Conservation (phyloP, 331 rosid species). For the Arachis monticola region DNA sequence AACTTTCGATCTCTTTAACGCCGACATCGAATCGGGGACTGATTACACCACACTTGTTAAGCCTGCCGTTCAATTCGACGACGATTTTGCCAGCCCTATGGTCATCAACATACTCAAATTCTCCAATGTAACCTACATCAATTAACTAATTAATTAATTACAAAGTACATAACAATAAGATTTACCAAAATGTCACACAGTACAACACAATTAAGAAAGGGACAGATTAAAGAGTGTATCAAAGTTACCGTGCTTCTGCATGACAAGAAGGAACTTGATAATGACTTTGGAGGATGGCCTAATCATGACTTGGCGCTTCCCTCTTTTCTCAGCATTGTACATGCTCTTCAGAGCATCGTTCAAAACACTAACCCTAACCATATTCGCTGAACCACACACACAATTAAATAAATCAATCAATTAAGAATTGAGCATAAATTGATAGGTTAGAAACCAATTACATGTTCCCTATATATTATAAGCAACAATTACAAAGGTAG, state of each 20-base stretch:
- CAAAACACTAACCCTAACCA: constrained; percentile 58
- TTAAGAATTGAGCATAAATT: too few relatives aligned
- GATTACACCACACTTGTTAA: constrained; percentile 62
- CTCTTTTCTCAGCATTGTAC: constrained; percentile 67
- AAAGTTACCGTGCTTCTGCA: constrained; percentile 59
- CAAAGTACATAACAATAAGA: background rate
- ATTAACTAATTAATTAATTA: background rate
- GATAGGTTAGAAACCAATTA: too few relatives aligned
- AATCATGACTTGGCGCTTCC: constrained; percentile 65
- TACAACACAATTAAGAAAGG: background rate
- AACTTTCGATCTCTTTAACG: constrained; percentile 59
- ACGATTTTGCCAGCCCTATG: constrained; percentile 62
- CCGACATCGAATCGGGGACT: constrained; percentile 66
- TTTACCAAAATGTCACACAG: constrained; percentile 11
- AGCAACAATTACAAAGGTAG: too few relatives aligned
- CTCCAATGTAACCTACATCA: constrained; percentile 55
- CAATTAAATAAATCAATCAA: background rate
- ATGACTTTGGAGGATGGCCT: constrained; percentile 63
- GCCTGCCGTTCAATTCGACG: constrained; percentile 55
- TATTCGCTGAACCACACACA: constrained; percentile 24
- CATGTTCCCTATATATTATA: too few relatives aligned
- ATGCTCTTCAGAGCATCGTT: constrained; percentile 67
- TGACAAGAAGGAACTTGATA: constrained; percentile 56
- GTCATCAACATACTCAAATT: constrained; percentile 63
- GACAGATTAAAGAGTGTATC: background rate